Base-by-base conservation (phyloP, 2,329 filamentous ascomycete genomes). In the Fusarium pininemorale region DNA sequence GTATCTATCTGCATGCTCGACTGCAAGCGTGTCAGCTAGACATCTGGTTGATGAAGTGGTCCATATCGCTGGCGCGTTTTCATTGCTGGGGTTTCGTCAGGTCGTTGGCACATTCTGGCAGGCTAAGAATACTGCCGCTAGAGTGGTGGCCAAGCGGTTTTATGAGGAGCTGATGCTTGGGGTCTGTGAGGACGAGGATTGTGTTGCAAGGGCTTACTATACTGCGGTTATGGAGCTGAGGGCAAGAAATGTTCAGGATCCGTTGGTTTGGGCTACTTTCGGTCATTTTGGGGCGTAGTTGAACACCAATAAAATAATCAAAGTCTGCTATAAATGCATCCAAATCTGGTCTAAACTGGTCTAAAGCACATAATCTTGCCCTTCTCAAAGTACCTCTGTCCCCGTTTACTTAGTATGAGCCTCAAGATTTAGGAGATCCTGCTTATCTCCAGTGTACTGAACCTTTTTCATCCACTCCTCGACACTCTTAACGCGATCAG, bases 361-460 rank as follows among this genome's bases (percentile, higher is more conserved):
- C 14, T 12, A 7, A 44, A 44, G 0, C n/a, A 7, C 12, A 15
- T 0, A 24, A 0, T 5, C 16, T 24, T 6, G n/a, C 14, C 0
- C 1, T 42, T 15, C 39, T 42, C 3, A n/a, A 0, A 37, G 35
- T 37, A 5, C 5, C 6, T 24, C 24, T 24, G 24, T 24, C 24
- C 16, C 11, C 3, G 3, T 14, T 12, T n/a, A 48, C 12, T 53
- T 37, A 3, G n/a, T 20, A 10, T 35, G 30, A 37, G 32, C 50
- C n/a, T 53, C 30, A 6, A 53, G 32, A 1, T 37, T 53, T 4
- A 53, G 50, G 9, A 37, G 4, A 2, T 37, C 32, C 2, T 53
- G 30, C n/a, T 37, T 37, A 6, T 24, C 6, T 0, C 50, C 50
- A 2, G 50, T 54, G 1, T 54, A 54, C 18, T 54, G 18, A 22